These are phyloP conservation scores for Sarocladiaceae sp. DNA, from an alignment of 2,329 filamentous ascomycete species.

Conservation along the genomic window DNA sequence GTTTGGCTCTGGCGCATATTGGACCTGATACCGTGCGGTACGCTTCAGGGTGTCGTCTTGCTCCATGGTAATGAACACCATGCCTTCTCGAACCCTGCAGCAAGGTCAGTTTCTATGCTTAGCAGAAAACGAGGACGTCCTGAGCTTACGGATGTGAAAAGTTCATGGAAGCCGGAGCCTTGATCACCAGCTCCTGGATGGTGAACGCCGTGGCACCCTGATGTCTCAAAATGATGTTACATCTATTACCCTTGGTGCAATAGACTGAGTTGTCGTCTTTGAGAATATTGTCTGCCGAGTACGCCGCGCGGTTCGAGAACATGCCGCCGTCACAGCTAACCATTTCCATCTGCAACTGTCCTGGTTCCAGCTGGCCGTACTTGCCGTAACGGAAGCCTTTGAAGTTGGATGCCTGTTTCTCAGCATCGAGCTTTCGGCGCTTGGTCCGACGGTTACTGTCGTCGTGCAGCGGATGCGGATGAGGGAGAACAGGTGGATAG, in stretches of 20 bases:
- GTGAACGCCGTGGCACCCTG: slow-evolving; percentile 76
- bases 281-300: slow-evolving; percentile 76
- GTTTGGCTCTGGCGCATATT: slow-evolving; percentile 41
- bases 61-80: slow-evolving; percentile 88
- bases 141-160: slow-evolving; percentile 79
- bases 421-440: slow-evolving; percentile 66
- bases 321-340: slow-evolving; percentile 83
- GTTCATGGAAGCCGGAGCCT: slow-evolving; percentile 67
- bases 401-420: slow-evolving; percentile 45
- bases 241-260: slow-evolving; percentile 81
- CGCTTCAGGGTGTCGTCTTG: slow-evolving; percentile 69
- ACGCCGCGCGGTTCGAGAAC: slow-evolving; percentile 57
- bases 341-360: slow-evolving; percentile 79
- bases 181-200: slow-evolving; percentile 82
- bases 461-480: slow-evolving; percentile 36
- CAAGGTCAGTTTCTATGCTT: not conserved
- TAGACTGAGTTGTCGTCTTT: slow-evolving; percentile 80
- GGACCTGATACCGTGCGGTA: slow-evolving; percentile 72
- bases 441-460: slow-evolving; percentile 52
- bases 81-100: slow-evolving; percentile 76
- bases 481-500: slow-evolving; percentile 24
- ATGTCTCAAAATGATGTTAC: slow-evolving; percentile 82
- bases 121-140: not conserved
- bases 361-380: slow-evolving; percentile 82
- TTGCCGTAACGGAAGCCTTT: slow-evolving; percentile 74